phyloP scores from a whole-genome alignment of 352 stramenopile species.

The Phytophthora hybrid region DNA sequence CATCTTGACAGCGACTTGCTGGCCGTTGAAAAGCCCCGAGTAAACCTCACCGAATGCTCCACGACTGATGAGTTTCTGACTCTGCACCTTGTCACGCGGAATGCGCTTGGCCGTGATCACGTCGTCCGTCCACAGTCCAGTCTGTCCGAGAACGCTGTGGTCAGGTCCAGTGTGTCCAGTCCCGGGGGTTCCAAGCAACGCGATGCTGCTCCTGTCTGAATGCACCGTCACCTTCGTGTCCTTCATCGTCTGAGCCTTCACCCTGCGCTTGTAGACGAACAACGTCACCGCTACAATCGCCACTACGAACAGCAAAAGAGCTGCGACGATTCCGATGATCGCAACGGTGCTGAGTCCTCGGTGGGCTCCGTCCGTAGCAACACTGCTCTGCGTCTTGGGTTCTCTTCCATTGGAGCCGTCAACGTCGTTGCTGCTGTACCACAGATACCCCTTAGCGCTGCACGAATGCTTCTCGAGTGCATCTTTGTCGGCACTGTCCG shows the following conservation, averaged over 20 bases:
- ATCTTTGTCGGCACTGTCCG: conserved; percentile 19
- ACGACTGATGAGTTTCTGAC: conserved; percentile 44
- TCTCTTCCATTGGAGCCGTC: conserved; percentile 14
- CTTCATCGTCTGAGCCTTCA: conserved; percentile 23
- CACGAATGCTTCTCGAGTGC: conserved; percentile 28
- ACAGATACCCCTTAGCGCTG: conserved; percentile 15
- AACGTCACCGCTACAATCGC: conserved; percentile 27
- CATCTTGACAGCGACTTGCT: conserved; percentile 63
- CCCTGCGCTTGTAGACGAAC: conserved; percentile 28
- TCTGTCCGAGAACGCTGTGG: conserved; percentile 21
- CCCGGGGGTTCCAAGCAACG: conserved; percentile 23
- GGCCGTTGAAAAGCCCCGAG: conserved; percentile 40
- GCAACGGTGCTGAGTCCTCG: conserved; percentile 3
- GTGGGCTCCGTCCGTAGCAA: background rate
- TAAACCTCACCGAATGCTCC: conserved; percentile 56
- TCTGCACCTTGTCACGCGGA: conserved; percentile 46
- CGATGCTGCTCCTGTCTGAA: conserved; percentile 28
- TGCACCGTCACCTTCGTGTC: conserved; percentile 22
- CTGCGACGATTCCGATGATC: conserved; percentile 15
- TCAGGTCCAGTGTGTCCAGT: conserved; percentile 9
- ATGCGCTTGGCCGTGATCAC: conserved; percentile 43
- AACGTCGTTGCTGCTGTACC: conserved; percentile 39
- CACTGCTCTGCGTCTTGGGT: background rate
- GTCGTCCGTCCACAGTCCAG: conserved; percentile 43
- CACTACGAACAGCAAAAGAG: conserved; percentile 19